These are phyloP conservation scores for Sparassis latifolia DNA, from an alignment of 1,284 basidiomycete species.

Conservation along the genomic window DNA sequence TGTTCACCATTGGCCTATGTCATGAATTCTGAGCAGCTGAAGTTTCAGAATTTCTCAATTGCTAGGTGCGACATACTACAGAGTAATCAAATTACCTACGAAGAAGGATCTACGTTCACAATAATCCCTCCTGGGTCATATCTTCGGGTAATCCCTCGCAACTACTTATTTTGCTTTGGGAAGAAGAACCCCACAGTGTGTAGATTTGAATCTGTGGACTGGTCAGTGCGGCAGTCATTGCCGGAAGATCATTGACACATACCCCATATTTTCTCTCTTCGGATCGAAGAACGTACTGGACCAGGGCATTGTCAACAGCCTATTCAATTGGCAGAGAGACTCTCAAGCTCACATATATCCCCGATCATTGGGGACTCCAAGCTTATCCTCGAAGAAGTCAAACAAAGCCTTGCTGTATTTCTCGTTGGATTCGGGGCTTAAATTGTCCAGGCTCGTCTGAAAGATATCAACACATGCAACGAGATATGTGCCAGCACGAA, in stretches of 20 bases:
- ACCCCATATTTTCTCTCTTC: conserved; percentile 53
- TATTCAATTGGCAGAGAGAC: background rate
- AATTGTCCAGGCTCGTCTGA: conserved; percentile 52
- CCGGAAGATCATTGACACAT: conserved; percentile 3
- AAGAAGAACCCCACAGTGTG: too few relatives aligned
- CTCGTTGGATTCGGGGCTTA: background rate
- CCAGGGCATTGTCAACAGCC: conserved; percentile 1
- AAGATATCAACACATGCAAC: background rate
- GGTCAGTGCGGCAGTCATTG: background rate
- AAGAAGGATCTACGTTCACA: too few relatives aligned
- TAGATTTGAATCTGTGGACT: conserved; percentile 32
- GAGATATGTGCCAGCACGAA: background rate
- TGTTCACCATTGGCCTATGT: too few relatives aligned
- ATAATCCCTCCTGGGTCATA: too few relatives aligned
- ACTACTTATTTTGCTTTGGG: too few relatives aligned
- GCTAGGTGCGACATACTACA: too few relatives aligned
- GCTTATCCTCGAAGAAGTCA: conserved; percentile 44
- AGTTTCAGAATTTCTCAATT: too few relatives aligned
- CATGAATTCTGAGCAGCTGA: too few relatives aligned
- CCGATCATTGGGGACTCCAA: conserved; percentile 43
- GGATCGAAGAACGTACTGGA: conserved; percentile 57
- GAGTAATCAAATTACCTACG: too few relatives aligned
- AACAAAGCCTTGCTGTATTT: conserved; percentile 42
- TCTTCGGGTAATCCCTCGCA: too few relatives aligned
- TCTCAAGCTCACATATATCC: conserved; percentile 50